phyloP scores from a whole-genome alignment of 192 early-diverging fungal genomes.

The Pecoramyces ruminantium region DNA sequence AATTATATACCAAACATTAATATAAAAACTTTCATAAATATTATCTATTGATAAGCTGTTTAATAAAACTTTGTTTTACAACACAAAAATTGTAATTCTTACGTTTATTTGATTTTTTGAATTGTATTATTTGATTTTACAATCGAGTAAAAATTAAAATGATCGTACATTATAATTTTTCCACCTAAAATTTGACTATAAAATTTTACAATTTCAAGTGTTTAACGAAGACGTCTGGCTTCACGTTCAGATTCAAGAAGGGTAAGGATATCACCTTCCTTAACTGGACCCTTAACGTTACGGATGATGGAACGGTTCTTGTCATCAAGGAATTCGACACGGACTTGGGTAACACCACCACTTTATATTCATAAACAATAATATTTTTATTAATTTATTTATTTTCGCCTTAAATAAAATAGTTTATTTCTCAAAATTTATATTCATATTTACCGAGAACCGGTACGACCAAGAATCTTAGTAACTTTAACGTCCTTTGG shows the following conservation, averaged over 20 bases:
- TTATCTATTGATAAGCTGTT: background rate
- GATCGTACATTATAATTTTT: background rate
- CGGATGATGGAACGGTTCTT: constrained; percentile 90
- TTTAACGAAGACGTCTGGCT: constrained; percentile 94
- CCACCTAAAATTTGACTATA: background rate
- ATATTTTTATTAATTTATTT: too few species aligned
- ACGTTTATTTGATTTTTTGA: background rate
- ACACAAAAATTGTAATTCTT: background rate
- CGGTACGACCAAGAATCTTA: constrained; percentile 97
- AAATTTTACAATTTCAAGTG: background rate
- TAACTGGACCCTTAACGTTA: constrained; percentile 99
- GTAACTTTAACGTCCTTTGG: constrained; percentile 81
- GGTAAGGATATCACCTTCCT: constrained; percentile 73
- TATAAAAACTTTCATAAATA: background rate
- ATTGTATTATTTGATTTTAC: background rate
- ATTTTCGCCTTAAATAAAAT: too few species aligned
- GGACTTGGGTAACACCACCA: constrained; percentile 98
- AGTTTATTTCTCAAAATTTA: too few species aligned
- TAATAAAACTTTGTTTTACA: background rate
- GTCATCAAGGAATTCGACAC: constrained; percentile 98
- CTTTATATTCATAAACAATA: too few species aligned
- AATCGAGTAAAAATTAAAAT: background rate
- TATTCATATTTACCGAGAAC: constrained; percentile 71
- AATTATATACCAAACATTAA: too few species aligned
- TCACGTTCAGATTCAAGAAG: constrained; percentile 99